Conservation (phyloP, 2,329 filamentous ascomycete genomes). For the Verticillium tricorpus region DNA sequence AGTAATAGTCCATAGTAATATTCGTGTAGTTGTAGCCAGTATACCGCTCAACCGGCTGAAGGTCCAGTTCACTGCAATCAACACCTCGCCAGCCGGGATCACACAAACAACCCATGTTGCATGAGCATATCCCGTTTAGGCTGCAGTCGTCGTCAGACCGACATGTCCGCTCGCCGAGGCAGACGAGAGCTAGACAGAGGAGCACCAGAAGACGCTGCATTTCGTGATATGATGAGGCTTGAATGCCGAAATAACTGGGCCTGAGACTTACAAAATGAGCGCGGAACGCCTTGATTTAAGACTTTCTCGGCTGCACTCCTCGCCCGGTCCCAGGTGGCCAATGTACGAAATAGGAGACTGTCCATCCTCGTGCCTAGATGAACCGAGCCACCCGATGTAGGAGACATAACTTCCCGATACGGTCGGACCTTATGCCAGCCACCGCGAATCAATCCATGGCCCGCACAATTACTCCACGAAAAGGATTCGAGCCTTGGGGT, state of each 20-base stretch:
- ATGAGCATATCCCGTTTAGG: conserved; percentile 22
- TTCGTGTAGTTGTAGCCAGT: conserved; percentile 36
- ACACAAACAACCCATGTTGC: conserved; percentile 14
- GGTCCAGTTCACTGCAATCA: conserved; percentile 40
- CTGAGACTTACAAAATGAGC: background rate
- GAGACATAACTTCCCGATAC: background rate
- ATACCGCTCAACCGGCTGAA: conserved; percentile 31
- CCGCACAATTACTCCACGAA: background rate
- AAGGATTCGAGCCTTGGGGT: background rate
- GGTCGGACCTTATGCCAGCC: background rate
- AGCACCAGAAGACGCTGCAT: background rate
- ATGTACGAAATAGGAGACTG: too few species aligned
- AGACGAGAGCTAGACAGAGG: background rate
- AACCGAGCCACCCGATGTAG: background rate
- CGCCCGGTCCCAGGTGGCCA: too few species aligned
- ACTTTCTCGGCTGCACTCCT: too few species aligned
- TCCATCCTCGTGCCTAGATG: background rate
- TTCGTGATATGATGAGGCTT: background rate
- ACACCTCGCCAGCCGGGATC: conserved; percentile 38
- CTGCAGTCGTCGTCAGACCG: conserved; percentile 22
- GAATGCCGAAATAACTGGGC: too few species aligned
- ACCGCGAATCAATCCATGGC: background rate
- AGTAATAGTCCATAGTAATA: conserved; percentile 5
- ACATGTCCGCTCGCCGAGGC: conserved; percentile 7
- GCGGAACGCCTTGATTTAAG: too few species aligned